phyloP scores from a whole-genome alignment of 768 basidiomycete species.

The Fistulinella prunicolor region DNA sequence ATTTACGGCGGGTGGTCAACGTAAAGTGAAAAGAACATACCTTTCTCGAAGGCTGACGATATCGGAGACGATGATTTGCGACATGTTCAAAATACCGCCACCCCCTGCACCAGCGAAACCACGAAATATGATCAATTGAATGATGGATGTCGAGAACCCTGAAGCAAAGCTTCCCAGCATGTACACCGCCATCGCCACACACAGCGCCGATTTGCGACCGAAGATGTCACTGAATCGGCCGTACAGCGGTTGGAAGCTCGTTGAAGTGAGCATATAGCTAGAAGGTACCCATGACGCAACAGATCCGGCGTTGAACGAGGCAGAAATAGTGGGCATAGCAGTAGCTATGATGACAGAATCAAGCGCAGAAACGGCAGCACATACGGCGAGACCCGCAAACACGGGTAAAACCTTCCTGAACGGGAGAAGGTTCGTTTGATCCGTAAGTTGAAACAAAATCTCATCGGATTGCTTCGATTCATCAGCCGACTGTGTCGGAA shows the following conservation, averaged over 20 bases:
- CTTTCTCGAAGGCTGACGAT: slow-evolving; percentile 67
- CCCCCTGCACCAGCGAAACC: slow-evolving; percentile 70
- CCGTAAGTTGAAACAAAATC: slow-evolving; percentile 42
- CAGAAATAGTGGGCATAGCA: slow-evolving; percentile 67
- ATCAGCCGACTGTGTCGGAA: slow-evolving; percentile 1
- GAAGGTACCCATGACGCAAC: slow-evolving; percentile 66
- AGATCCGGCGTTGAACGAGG: slow-evolving; percentile 53
- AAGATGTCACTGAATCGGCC: slow-evolving; percentile 67
- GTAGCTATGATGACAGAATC: slow-evolving; percentile 77
- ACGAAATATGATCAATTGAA: slow-evolving; percentile 66
- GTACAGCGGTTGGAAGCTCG: slow-evolving; percentile 41
- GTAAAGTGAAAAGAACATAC: too few species aligned
- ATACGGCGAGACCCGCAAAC: slow-evolving; percentile 58
- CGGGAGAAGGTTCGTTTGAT: slow-evolving; percentile 76
- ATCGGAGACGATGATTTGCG: slow-evolving; percentile 71
- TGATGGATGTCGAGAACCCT: slow-evolving; percentile 63
- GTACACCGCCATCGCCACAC: slow-evolving; percentile 58
- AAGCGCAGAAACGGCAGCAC: slow-evolving; percentile 57
- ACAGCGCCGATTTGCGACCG: slow-evolving; percentile 59
- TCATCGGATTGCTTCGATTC: neutral
- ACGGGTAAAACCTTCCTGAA: slow-evolving; percentile 60
- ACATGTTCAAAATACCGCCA: slow-evolving; percentile 66
- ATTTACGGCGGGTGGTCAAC: too few species aligned
- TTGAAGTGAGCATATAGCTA: slow-evolving; percentile 63
- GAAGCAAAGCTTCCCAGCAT: slow-evolving; percentile 63